Conservation (phyloP, 1,139 yeast genomes). For the Wickerhamiella infanticola region DNA sequence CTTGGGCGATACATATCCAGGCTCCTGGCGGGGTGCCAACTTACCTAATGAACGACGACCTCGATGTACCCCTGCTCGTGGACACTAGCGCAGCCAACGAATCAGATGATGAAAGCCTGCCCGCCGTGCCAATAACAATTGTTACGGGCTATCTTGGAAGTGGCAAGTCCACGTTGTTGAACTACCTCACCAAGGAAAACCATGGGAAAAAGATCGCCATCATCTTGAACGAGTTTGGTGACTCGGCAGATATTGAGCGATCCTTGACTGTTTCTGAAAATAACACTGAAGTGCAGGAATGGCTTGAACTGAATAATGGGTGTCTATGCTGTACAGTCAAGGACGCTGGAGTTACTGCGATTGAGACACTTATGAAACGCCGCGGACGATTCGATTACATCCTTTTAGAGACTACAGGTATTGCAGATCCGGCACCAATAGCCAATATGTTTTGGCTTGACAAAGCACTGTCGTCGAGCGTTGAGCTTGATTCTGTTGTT, state of each 20-base stretch:
- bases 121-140: conserved; percentile 71
- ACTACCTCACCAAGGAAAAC: conserved; percentile 53
- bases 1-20: background rate
- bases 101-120: conserved; percentile 19
- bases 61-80: conserved; percentile 16
- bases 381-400: conserved; percentile 75
- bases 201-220: conserved; percentile 60
- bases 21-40: background rate
- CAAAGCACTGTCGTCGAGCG: conserved; percentile 67
- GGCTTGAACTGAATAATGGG: conserved; percentile 94
- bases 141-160: conserved; percentile 92
- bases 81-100: conserved; percentile 8
- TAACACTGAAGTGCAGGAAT: conserved; percentile 53
- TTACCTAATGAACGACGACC: conserved; percentile 7
- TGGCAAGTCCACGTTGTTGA: conserved; percentile 79
- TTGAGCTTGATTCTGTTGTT: conserved; percentile 86
- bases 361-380: conserved; percentile 67
- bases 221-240: conserved; percentile 81
- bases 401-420: conserved; percentile 82
- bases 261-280: conserved; percentile 61
- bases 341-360: conserved; percentile 87
- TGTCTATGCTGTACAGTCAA: conserved; percentile 93
- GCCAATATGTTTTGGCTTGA: conserved; percentile 97
- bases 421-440: conserved; percentile 96
- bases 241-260: conserved; percentile 77